Conservation (phyloP, 192 early-diverging fungal species). For the Diversispora epigaea region DNA sequence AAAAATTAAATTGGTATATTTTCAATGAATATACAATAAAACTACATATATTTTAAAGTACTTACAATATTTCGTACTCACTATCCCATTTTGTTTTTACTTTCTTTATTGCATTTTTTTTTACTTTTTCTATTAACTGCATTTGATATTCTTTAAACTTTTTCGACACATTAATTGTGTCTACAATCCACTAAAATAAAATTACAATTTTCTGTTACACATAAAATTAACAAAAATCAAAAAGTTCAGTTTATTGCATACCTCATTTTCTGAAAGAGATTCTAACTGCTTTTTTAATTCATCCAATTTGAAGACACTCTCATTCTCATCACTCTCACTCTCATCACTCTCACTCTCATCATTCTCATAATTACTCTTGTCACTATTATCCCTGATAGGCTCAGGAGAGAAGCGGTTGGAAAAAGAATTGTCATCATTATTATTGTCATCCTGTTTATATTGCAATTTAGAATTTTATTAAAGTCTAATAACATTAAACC, state of each 20-base stretch:
- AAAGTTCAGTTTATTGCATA: background rate
- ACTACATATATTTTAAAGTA: constrained; percentile 5
- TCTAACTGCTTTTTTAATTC: background rate
- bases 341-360: background rate
- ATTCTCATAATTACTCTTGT: background rate
- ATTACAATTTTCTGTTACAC: background rate
- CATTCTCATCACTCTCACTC: background rate
- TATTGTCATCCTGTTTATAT: too few relatives aligned
- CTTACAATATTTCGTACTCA: constrained; percentile 27
- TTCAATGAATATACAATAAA: constrained; percentile 14
- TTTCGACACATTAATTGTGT: constrained; percentile 14
- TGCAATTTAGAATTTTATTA: too few relatives aligned
- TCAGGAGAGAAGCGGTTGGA: too few relatives aligned
- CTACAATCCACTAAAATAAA: constrained; percentile 8
- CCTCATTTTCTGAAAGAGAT: too few relatives aligned
- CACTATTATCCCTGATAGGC: too few relatives aligned
- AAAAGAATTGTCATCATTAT: too few relatives aligned
- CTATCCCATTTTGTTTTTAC: constrained; percentile 14
- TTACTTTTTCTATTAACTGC: constrained; percentile 4
- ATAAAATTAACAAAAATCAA: background rate
- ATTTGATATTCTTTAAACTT: constrained; percentile 22
- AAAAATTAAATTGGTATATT: background rate
- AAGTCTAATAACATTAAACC: too few relatives aligned
- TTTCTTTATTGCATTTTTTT: background rate
- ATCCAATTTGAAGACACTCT: background rate